Percentiles rank a stretch among this genome's conserved stretches.
phyloP scores from a whole-genome alignment of 2,329 filamentous ascomycete genomes.

The Didymellaceae sp. region DNA sequence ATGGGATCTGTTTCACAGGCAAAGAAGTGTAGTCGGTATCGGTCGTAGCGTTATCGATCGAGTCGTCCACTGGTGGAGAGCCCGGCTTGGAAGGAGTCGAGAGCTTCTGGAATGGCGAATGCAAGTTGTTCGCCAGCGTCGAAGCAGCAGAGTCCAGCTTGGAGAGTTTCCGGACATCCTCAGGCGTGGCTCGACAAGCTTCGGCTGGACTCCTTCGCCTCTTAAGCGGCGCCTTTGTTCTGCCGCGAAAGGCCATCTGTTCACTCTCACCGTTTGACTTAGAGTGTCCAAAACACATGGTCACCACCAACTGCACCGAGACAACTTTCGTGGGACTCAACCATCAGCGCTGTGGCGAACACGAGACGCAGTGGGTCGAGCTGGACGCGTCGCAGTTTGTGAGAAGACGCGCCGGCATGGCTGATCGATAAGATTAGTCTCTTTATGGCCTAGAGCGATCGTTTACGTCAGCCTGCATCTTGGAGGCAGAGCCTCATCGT shows the following conservation, averaged over 20 bases:
- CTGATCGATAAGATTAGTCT: conserved; percentile 11
- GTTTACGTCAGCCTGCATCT: conserved; percentile 31
- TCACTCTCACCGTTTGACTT: conserved; percentile 1
- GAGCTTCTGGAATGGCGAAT: neutral
- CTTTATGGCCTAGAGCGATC: conserved; percentile 15
- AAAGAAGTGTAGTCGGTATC: neutral
- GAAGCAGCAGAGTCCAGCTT: conserved; percentile 7
- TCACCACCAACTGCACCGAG: neutral
- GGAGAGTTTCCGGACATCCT: conserved; percentile 6
- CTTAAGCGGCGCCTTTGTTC: conserved; percentile 3
- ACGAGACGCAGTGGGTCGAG: neutral
- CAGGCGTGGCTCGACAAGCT: neutral
- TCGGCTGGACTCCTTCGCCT: conserved; percentile 5
- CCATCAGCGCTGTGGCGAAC: conserved; percentile 2
- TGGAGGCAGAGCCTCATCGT: conserved; percentile 15
- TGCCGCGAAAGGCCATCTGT: neutral
- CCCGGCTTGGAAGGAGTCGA: neutral
- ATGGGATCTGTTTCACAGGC: neutral
- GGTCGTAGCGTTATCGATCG: neutral
- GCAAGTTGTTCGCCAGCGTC: neutral
- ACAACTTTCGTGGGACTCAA: neutral
- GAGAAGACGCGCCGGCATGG: conserved; percentile 17
- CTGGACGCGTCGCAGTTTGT: neutral
- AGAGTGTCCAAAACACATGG: conserved; percentile 9
- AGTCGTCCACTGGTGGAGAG: no score